phyloP scores from a whole-genome alignment of 495 filamentous ascomycete species.

The Corynascus novoguineensis region DNA sequence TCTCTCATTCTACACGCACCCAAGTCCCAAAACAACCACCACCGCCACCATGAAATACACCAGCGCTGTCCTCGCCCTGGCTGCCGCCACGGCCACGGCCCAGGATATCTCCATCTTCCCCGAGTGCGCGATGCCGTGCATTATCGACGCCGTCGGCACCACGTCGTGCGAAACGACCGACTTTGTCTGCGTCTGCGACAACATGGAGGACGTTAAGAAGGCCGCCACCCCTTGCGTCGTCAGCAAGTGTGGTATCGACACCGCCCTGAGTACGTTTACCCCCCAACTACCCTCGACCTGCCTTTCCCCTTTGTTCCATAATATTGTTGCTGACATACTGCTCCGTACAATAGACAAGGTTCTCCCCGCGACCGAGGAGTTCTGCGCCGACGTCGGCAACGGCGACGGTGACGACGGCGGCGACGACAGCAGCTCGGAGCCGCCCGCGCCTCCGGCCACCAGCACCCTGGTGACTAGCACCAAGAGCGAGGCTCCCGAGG shows the following conservation, averaged over 20 bases:
- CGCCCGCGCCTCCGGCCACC: background rate
- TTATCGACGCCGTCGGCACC: conserved; percentile 28
- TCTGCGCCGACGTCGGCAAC: conserved; percentile 29
- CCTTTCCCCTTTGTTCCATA: background rate
- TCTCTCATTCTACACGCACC: background rate
- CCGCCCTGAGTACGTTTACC: conserved; percentile 27
- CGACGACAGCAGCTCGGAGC: background rate
- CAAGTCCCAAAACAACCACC: background rate
- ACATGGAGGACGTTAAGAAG: conserved; percentile 28
- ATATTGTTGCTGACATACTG: too few species aligned
- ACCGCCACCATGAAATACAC: conserved; percentile 38
- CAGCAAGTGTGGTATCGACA: conserved; percentile 28
- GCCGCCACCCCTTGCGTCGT: conserved; percentile 38
- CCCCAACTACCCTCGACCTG: background rate
- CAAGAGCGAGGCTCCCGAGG: background rate
- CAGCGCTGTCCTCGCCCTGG: conserved; percentile 32
- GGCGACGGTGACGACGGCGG: background rate
- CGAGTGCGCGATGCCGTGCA: conserved; percentile 37
- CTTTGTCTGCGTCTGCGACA: conserved; percentile 41
- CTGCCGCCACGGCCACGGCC: conserved; percentile 31
- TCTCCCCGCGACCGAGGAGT: conserved; percentile 33
- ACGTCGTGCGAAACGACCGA: conserved; percentile 36
- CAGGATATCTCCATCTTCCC: conserved; percentile 37
- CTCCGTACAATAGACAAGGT: conserved; percentile 26
- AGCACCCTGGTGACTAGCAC: background rate